Percentiles rank a stretch among this genome's conserved stretches.
phyloP scores from a whole-genome alignment of 768 basidiomycete genomes.

The Dioszegia aurantiaca region DNA sequence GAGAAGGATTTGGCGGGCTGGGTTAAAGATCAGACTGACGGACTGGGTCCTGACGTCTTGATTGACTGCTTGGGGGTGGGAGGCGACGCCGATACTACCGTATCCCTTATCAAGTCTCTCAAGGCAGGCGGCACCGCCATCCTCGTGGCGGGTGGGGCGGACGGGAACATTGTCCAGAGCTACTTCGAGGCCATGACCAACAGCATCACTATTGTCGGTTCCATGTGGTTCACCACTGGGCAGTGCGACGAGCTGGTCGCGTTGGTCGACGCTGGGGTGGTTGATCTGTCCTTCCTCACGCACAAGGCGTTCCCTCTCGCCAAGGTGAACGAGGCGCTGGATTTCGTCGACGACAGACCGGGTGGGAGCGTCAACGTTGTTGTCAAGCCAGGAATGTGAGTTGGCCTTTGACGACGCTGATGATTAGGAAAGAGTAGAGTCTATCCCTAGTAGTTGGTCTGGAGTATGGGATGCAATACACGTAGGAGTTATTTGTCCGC shows the following conservation, averaged over 20 bases:
- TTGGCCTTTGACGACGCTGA: too few species aligned
- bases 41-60: conserved; percentile 15
- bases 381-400: conserved; percentile 12
- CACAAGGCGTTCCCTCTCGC: conserved; percentile 15
- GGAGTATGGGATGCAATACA: too few species aligned
- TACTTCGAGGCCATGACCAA: conserved; percentile 18
- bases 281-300: conserved; percentile 22
- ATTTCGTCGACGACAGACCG: conserved; percentile 18
- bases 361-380: conserved; percentile 24
- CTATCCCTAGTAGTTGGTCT: too few species aligned
- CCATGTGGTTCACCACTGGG: conserved; percentile 18
- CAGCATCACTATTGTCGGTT: conserved; percentile 10
- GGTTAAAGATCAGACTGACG: conserved; percentile 21
- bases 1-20: conserved; percentile 15
- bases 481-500: too few species aligned
- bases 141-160: conserved; percentile 17
- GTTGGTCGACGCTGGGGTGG: conserved; percentile 12
- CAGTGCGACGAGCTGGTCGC: conserved; percentile 19
- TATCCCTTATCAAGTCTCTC: conserved; percentile 5
- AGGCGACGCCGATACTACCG: conserved; percentile 16
- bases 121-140: conserved; percentile 19
- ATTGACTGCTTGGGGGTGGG: conserved; percentile 25
- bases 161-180: conserved; percentile 11
- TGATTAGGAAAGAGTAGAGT: too few species aligned
- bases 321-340: conserved; percentile 24